A percentile compares a stretch with the other conserved stretches of the same genome.
phyloP scores from a whole-genome alignment of 2,329 filamentous ascomycete genomes.

The Curvularia lunata region DNA sequence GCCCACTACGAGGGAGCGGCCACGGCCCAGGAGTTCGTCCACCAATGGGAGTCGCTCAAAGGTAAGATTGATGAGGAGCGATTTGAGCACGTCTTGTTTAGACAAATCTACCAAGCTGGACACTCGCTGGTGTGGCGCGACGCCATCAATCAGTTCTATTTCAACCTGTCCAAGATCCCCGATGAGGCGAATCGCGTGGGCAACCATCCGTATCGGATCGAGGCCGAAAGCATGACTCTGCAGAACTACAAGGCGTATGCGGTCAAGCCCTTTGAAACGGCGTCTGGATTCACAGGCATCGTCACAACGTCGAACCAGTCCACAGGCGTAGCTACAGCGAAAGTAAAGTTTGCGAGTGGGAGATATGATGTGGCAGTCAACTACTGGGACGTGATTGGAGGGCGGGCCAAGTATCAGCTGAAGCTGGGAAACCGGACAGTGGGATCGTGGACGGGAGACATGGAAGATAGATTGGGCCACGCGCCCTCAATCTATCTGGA shows the following conservation, averaged over 20 bases:
- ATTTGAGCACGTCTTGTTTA: conserved; percentile 64
- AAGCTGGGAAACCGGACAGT: conserved; percentile 61
- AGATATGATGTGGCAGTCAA: conserved; percentile 69
- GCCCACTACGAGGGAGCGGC: conserved; percentile 66
- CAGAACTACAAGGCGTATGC: conserved; percentile 61
- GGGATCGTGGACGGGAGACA: conserved; percentile 65
- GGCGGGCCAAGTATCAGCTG: conserved; percentile 62
- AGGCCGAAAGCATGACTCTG: conserved; percentile 70
- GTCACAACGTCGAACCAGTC: conserved; percentile 62
- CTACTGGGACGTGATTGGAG: conserved; percentile 69
- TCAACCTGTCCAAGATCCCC: conserved; percentile 65
- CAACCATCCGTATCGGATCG: conserved; percentile 69
- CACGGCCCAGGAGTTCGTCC: conserved; percentile 65
- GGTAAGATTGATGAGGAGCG: conserved; percentile 66
- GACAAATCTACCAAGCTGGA: conserved; percentile 69
- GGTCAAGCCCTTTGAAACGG: conserved; percentile 66
- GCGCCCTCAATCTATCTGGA: conserved; percentile 65
- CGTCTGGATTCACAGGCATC: conserved; percentile 62
- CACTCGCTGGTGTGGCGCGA: conserved; percentile 75
- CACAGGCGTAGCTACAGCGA: conserved; percentile 56
- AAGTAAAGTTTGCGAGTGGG: conserved; percentile 58
- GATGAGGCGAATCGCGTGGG: conserved; percentile 64
- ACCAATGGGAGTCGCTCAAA: conserved; percentile 61
- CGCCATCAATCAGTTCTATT: conserved; percentile 69
- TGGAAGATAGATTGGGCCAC: conserved; percentile 66